These are phyloP conservation scores for Protomyces macrosporus DNA, from an alignment of 1,139 yeast genomes.

Conservation along the genomic window DNA sequence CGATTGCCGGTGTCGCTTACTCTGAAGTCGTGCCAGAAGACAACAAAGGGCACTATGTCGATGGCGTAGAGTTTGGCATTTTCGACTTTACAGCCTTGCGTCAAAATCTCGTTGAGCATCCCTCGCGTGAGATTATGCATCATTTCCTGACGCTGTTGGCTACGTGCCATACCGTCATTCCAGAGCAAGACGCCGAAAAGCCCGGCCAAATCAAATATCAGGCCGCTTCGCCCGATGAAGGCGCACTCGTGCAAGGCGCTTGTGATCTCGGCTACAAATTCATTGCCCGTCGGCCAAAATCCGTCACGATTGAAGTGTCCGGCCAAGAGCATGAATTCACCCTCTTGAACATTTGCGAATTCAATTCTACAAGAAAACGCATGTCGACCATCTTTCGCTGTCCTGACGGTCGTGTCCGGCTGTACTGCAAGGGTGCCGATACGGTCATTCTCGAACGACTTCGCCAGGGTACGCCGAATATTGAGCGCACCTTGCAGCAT, in stretches of 20 bases:
- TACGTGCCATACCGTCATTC: slow-evolving; percentile 96
- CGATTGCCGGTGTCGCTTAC: slow-evolving; percentile 89
- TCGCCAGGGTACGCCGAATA: slow-evolving; percentile 69
- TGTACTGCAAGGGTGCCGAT: slow-evolving; percentile 97
- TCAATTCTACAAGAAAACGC: slow-evolving; percentile 93
- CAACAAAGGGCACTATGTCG: slow-evolving; percentile 41
- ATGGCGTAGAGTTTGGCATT: slow-evolving; percentile 61
- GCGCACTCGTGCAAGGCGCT: slow-evolving; percentile 96
- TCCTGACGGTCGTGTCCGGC: slow-evolving; percentile 85
- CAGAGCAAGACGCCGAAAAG: slow-evolving; percentile 57
- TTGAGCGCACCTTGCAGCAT: slow-evolving; percentile 75
- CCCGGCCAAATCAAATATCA: slow-evolving; percentile 68
- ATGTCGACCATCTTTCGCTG: slow-evolving; percentile 94
- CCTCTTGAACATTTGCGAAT: slow-evolving; percentile 85
- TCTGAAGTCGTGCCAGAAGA: slow-evolving; percentile 90
- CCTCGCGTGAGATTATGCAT: slow-evolving; percentile 58
- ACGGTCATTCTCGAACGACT: slow-evolving; percentile 87
- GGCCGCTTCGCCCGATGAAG: slow-evolving; percentile 99
- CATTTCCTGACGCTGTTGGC: slow-evolving; percentile 80
- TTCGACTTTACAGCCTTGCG: slow-evolving; percentile 65
- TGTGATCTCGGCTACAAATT: slow-evolving; percentile 82
- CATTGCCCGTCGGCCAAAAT: slow-evolving; percentile 75
- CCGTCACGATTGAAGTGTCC: slow-evolving; percentile 59
- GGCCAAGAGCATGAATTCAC: slow-evolving; percentile 59
- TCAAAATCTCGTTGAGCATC: slow-evolving; percentile 46